Evolutionary conservation across 2,329 filamentous ascomycete genomes (phyloP).

Genomic region (Monosporascus sp.): DNA sequence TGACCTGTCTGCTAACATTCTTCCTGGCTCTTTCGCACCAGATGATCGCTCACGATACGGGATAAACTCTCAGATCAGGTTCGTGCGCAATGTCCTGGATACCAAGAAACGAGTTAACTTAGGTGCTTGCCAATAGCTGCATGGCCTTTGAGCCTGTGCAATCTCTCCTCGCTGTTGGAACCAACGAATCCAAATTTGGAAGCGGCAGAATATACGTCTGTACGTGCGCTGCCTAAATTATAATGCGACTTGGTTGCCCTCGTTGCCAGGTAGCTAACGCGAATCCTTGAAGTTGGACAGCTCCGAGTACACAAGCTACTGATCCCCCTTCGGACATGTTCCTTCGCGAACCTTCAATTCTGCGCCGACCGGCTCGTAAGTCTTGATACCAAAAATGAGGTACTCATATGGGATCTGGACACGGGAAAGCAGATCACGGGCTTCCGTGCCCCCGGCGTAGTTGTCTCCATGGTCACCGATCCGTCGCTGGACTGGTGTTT

Average conservation of each 20-base stretch:
- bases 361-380: constrained; percentile 80
- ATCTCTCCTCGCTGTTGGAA: constrained; percentile 87
- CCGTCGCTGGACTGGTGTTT: constrained; percentile 92
- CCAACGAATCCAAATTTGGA: constrained; percentile 79
- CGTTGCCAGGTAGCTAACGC: neutral
- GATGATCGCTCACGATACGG: constrained; percentile 82
- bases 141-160: constrained; percentile 91
- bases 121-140: constrained; percentile 54
- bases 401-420: constrained; percentile 77
- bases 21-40: constrained; percentile 70
- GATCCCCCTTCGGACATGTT: constrained; percentile 63
- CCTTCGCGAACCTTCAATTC: constrained; percentile 75
- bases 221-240: constrained; percentile 21
- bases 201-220: constrained; percentile 80
- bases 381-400: constrained; percentile 79
- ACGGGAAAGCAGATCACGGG: constrained; percentile 60
- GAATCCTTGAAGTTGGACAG: constrained; percentile 54
- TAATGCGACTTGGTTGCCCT: too few relatives aligned
- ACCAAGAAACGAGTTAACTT: constrained; percentile 1
- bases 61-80: constrained; percentile 71
- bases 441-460: constrained; percentile 71
- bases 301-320: constrained; percentile 73
- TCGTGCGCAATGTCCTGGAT: constrained; percentile 11
- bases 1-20: constrained; percentile 79
- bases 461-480: constrained; percentile 72